Conservation (phyloP, 2,329 filamentous ascomycete genomes). For the Aureobasidium namibiae region DNA sequence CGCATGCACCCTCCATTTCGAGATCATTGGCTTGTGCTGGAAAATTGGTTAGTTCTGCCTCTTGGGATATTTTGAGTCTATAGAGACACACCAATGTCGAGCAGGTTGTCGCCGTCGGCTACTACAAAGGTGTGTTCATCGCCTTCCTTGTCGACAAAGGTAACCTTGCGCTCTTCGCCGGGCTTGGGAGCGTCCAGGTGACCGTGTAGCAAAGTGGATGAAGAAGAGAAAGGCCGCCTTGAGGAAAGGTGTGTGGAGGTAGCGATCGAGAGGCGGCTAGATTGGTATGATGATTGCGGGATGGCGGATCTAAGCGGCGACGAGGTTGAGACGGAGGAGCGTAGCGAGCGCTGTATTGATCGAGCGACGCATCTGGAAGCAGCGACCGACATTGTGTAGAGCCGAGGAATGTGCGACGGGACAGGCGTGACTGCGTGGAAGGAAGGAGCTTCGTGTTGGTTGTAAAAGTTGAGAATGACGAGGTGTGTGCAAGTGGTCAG, state of each 20-base stretch:
- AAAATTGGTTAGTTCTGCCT: not conserved
- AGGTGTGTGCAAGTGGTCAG: not conserved
- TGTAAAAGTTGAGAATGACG: not conserved
- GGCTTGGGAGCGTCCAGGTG: conserved; percentile 77
- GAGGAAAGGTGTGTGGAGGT: not conserved
- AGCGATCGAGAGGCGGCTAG: not conserved
- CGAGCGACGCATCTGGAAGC: not conserved
- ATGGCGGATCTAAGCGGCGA: conserved; percentile 10
- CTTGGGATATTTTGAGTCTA: no score
- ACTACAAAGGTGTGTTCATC: conserved; percentile 69
- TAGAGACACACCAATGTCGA: conserved; percentile 60
- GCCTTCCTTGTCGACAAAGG: conserved; percentile 89
- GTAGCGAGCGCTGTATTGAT: conserved; percentile 4
- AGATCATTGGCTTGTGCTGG: conserved; percentile 78
- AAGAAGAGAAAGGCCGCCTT: conserved; percentile 56
- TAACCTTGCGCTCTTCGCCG: conserved; percentile 88
- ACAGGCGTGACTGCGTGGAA: not conserved
- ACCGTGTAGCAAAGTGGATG: conserved; percentile 56
- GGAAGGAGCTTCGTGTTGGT: not conserved
- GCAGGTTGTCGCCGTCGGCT: conserved; percentile 77
- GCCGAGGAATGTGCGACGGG: not conserved
- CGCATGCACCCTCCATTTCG: conserved; percentile 97
- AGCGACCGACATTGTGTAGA: not conserved
- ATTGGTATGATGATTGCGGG: conserved; percentile 3
- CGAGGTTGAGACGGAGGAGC: conserved; percentile 2